A percentile compares a stretch with the other conserved stretches of the same genome.
Conservation (phyloP, 371 early-diverging fungal genomes). For the Gilbertella persicaria region DNA sequence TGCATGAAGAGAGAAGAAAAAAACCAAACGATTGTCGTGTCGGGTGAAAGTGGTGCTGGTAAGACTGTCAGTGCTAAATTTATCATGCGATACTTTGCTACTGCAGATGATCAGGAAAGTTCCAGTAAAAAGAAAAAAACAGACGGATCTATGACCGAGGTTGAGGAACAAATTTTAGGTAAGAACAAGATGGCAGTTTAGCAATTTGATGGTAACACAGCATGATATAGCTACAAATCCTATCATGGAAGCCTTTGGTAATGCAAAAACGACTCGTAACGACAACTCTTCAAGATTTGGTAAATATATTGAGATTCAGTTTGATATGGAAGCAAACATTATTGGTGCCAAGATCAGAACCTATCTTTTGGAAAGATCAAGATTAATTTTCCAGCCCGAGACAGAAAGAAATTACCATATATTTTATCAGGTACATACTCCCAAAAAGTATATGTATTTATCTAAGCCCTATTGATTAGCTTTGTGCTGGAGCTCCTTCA, state of each 20-base stretch:
- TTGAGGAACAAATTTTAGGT: constrained; percentile 80
- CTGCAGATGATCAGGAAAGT: constrained; percentile 74
- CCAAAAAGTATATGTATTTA: not conserved
- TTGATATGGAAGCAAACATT: constrained; percentile 81
- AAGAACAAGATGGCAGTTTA: constrained; percentile 1
- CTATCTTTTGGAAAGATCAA: constrained; percentile 96
- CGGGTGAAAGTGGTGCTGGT: constrained; percentile 98
- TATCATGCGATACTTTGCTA: constrained; percentile 98
- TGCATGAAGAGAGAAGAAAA: constrained; percentile 88
- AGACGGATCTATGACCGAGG: constrained; percentile 67
- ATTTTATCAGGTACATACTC: constrained; percentile 84
- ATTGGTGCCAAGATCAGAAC: constrained; percentile 95
- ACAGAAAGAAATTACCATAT: constrained; percentile 98
- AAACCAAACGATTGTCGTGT: constrained; percentile 98
- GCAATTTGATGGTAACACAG: constrained; percentile 6
- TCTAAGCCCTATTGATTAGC: constrained; percentile 35
- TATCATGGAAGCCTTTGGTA: constrained; percentile 99
- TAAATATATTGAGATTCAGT: constrained; percentile 96
- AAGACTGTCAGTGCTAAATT: constrained; percentile 96
- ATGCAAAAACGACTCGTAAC: constrained; percentile 99
- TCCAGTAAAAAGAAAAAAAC: constrained; percentile 31
- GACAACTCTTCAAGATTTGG: constrained; percentile 99
- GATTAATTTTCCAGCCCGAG: constrained; percentile 92
- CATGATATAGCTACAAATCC: constrained; percentile 86
- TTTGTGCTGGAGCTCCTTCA: constrained; percentile 87